Evolutionary conservation across 176 grass and related monocot species (phyloP), one percentile per base, ranked within the genome.

Genomic region (Avena sativa): DNA sequence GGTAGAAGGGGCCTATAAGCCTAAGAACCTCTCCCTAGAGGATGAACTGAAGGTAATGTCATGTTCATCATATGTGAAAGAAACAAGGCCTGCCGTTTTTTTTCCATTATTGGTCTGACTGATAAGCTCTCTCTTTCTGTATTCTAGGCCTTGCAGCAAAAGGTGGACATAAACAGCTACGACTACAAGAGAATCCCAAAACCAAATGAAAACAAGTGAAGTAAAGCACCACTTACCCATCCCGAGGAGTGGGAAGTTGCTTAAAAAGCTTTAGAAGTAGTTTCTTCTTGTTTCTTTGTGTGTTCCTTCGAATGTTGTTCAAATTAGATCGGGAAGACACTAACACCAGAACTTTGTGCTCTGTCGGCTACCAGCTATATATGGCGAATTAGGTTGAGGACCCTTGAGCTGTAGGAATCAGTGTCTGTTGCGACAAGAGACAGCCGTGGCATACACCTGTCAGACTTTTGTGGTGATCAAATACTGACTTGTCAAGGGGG

Each of bases 111-210:
- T 81, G 30, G 3, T 21, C 43, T 88, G 49, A 9, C n/a, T 14
- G 12, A 47, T 14, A 64, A 25, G 11, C 58, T 21, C 61, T 12
- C 25, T 25, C 52, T 46, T 43, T 48, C 17, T 17, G 9, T 51
- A 78, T 76, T 62, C 46, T 58, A 98, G 95, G 95, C 86, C 89
- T 88, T 98, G 81, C 91, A 98, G 81, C 86, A 93, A 50, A 98
- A 93, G 86, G 90, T 95, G 82, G 95, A 95, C 74, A 98, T 95
- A 72, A 89, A 92, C 93, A 95, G 85, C 28, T 95, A 98, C 21
- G 90, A 93, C 57, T 93, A 92, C 91, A 95, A 95, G 90, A 84
- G 57, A 17, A 92, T 98, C 47, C 90, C 96, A 16, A 94, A 70
- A 88, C 92, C 88, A 49, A 95, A 64, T 73, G 96, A 95, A 68